Evolutionary conservation across 805 yeast genomes (phyloP).

Genomic region (Hanseniaspora taiwanica): DNA sequence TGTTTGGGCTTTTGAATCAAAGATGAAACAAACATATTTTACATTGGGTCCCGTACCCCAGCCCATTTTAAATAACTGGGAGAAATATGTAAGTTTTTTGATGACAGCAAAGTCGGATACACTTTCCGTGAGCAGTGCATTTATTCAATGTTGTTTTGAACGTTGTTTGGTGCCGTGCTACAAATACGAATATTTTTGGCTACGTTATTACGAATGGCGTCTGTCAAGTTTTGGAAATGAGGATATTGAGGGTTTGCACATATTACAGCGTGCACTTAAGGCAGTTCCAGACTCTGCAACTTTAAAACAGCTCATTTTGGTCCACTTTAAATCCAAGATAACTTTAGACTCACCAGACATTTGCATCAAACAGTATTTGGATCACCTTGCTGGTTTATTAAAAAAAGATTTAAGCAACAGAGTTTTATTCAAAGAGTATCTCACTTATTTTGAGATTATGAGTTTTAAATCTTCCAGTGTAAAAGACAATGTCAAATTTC

Average conservation of each 20-base stretch:
- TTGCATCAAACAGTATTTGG: too few relatives aligned
- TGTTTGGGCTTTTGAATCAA: constrained; percentile 64
- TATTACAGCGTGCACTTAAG: background rate
- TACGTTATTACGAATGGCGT: constrained; percentile 30
- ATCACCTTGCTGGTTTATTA: too few relatives aligned
- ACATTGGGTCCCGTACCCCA: constrained; percentile 32
- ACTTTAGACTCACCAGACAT: background rate
- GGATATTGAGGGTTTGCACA: background rate
- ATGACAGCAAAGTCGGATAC: too few relatives aligned
- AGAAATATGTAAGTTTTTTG: constrained; percentile 44
- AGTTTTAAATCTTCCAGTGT: too few relatives aligned
- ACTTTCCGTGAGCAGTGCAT: too few relatives aligned
- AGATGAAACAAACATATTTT: constrained; percentile 45
- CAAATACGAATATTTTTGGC: constrained; percentile 49
- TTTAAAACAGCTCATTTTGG: background rate
- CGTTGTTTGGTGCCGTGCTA: constrained; percentile 64
- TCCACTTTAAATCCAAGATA: background rate
- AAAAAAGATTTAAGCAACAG: too few relatives aligned
- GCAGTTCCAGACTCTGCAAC: background rate
- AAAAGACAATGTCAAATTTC: too few relatives aligned
- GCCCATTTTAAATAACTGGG: constrained; percentile 44
- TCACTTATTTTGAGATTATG: too few relatives aligned
- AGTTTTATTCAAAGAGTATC: too few relatives aligned
- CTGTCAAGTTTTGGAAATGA: background rate
- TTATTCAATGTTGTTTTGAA: constrained; percentile 44